phyloP scores from a whole-genome alignment of 495 filamentous ascomycete species.

The Lineolata rhizophorae region DNA sequence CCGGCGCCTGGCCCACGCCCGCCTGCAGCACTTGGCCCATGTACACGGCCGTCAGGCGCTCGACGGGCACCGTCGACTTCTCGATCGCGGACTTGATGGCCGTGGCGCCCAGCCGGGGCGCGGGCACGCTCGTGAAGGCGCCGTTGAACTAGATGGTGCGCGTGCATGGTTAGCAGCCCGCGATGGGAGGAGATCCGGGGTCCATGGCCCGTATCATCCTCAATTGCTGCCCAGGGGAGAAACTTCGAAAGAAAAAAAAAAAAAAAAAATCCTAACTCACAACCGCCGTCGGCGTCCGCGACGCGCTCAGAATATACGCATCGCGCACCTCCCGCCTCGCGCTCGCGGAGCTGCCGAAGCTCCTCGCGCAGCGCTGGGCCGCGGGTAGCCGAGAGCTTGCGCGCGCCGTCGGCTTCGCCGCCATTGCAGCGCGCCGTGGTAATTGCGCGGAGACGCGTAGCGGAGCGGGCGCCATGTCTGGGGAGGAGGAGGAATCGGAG shows the following conservation, averaged over 20 bases:
- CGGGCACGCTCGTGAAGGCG: constrained; percentile 58
- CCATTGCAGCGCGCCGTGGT: too few species aligned
- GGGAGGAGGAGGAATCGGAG: too few species aligned
- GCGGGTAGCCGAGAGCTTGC: neutral
- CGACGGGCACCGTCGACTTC: constrained; percentile 57
- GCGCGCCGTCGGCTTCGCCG: too few species aligned
- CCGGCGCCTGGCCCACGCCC: constrained; percentile 67
- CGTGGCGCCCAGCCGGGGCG: constrained; percentile 61
- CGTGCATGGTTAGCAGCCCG: neutral
- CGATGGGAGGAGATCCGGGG: constrained; percentile 1
- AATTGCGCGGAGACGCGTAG: too few species aligned
- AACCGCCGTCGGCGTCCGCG: constrained; percentile 83
- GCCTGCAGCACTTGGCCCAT: constrained; percentile 94
- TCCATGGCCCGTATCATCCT: too few species aligned
- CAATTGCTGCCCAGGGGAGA: too few species aligned
- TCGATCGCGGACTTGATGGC: constrained; percentile 76
- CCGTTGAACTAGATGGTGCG: constrained; percentile 58
- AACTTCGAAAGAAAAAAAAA: too few species aligned
- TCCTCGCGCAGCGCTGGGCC: neutral
- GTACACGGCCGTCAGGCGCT: constrained; percentile 72
- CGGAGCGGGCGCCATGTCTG: too few species aligned
- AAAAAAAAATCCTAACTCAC: too few species aligned
- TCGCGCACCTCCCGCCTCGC: constrained; percentile 53
- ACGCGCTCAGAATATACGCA: constrained; percentile 75
- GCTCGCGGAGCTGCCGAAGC: constrained; percentile 38